Percentiles rank a stretch among this genome's conserved stretches.
Conservation (phyloP, 2,329 filamentous ascomycete species). For the Trichoderma polysporum region DNA sequence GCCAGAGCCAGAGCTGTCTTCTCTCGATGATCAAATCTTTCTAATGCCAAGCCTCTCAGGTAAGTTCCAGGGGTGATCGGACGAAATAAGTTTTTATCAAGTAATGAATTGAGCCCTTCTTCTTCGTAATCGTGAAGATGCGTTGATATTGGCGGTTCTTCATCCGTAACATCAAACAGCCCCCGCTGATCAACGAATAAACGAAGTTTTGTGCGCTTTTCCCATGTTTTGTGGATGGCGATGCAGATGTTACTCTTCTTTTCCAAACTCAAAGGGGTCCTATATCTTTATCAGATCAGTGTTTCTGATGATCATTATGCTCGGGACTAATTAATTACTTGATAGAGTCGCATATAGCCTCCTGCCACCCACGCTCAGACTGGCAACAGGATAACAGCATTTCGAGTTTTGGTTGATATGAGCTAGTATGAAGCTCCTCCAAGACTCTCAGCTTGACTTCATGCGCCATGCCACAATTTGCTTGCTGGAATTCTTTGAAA, state of each 20-base stretch:
- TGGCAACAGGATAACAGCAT: constrained; percentile 19
- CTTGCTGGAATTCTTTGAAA: constrained; percentile 18
- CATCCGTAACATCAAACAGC: constrained; percentile 15
- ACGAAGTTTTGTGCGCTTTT: constrained; percentile 12
- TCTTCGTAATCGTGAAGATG: neutral
- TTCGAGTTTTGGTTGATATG: neutral
- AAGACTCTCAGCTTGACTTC: constrained; percentile 15
- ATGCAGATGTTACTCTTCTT: constrained; percentile 13
- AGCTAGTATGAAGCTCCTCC: neutral
- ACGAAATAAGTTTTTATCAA: constrained; percentile 14
- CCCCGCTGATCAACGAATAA: constrained; percentile 15
- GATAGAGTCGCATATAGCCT: constrained; percentile 13
- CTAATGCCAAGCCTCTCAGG: neutral
- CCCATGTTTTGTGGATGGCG: constrained; percentile 4
- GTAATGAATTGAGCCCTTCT: constrained; percentile 7
- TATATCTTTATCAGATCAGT: neutral
- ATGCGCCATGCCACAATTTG: constrained; percentile 4
- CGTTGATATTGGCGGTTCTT: constrained; percentile 8
- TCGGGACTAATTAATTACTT: neutral
- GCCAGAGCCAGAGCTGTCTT: constrained; percentile 13
- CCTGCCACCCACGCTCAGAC: constrained; percentile 15
- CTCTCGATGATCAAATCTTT: constrained; percentile 13
- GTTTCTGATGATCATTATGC: neutral
- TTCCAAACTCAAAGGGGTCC: neutral
- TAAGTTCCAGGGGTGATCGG: constrained; percentile 1